Percentiles rank a stretch among this genome's conserved stretches.
These are phyloP conservation scores for Myxozyma monticola DNA, from an alignment of 805 yeast genomes.

Conservation along the genomic window DNA sequence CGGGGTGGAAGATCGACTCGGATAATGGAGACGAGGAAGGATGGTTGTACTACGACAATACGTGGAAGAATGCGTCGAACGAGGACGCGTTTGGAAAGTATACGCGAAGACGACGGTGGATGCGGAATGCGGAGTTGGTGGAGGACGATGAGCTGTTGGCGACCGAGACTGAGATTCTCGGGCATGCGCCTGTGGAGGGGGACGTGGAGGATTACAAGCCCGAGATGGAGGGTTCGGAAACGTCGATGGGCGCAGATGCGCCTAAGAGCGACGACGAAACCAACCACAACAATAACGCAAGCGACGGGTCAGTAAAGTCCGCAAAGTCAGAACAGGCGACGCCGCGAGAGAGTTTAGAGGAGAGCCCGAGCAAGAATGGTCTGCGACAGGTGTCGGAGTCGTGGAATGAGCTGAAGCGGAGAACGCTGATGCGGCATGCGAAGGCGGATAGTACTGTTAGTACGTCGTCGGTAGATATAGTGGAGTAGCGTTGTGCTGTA, in stretches of 20 bases:
- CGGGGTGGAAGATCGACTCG: slow-evolving; percentile 85
- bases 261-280: neutral
- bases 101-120: slow-evolving; percentile 94
- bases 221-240: slow-evolving; percentile 1
- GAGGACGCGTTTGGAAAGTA: slow-evolving; percentile 87
- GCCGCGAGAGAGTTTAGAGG: neutral
- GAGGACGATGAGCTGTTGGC: slow-evolving; percentile 25
- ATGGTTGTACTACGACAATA: slow-evolving; percentile 82
- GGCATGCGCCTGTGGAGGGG: slow-evolving; percentile 15
- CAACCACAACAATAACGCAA: neutral
- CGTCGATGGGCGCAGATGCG: neutral
- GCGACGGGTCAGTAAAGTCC: too few relatives aligned
- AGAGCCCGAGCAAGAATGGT: neutral
- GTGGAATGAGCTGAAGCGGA: slow-evolving; percentile 19
- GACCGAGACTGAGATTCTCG: slow-evolving; percentile 13
- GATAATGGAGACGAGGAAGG: slow-evolving; percentile 58
- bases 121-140: slow-evolving; percentile 86
- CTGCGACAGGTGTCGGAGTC: slow-evolving; percentile 3
- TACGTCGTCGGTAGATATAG: neutral
- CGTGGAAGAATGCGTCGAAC: slow-evolving; percentile 89
- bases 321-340: neutral
- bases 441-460: neutral
- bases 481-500: neutral
- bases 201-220: slow-evolving; percentile 21
- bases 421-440: slow-evolving; percentile 23